These are phyloP conservation scores for Nosema muscidifuracis DNA, from an alignment of 371 early-diverging fungal genomes.

Conservation along the genomic window DNA sequence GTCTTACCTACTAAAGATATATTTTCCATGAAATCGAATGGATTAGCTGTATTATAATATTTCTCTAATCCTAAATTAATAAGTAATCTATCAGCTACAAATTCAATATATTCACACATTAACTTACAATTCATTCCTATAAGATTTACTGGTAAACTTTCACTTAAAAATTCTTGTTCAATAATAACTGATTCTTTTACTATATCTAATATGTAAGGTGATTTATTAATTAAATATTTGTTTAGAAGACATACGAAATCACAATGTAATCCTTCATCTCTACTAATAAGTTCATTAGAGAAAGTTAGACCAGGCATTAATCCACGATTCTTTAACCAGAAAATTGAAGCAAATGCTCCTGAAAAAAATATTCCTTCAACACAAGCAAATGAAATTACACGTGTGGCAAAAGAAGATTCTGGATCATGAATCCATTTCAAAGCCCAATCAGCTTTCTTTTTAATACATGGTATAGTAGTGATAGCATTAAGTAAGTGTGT, in stretches of 20 bases:
- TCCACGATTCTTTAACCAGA: slow-evolving; percentile 99
- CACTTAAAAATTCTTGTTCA: slow-evolving; percentile 88
- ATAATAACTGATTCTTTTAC: slow-evolving; percentile 79
- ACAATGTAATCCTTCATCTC: slow-evolving; percentile 98
- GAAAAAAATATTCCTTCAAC: slow-evolving; percentile 99
- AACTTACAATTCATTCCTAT: slow-evolving; percentile 94
- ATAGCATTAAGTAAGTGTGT: slow-evolving; percentile 86
- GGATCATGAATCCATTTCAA: slow-evolving; percentile 82
- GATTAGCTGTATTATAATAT: slow-evolving; percentile 79
- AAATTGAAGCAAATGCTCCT: slow-evolving; percentile 93
- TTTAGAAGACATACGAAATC: slow-evolving; percentile 97
- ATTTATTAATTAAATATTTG: slow-evolving; percentile 70
- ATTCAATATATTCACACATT: slow-evolving; percentile 97
- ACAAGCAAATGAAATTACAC: slow-evolving; percentile 94
- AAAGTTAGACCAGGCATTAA: slow-evolving; percentile 98
- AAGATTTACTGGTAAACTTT: slow-evolving; percentile 81
- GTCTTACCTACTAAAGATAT: slow-evolving; percentile 92
- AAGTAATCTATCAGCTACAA: slow-evolving; percentile 90
- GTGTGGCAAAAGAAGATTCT: slow-evolving; percentile 78
- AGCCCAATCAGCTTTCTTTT: slow-evolving; percentile 96
- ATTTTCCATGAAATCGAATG: slow-evolving; percentile 99
- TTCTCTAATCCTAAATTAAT: slow-evolving; percentile 81
- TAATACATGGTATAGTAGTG: slow-evolving; percentile 88
- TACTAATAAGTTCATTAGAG: slow-evolving; percentile 93
- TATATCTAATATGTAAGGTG: slow-evolving; percentile 69